phyloP scores from a whole-genome alignment of 2,329 filamentous ascomycete species.

The Bimuria novae-zelandiae region DNA sequence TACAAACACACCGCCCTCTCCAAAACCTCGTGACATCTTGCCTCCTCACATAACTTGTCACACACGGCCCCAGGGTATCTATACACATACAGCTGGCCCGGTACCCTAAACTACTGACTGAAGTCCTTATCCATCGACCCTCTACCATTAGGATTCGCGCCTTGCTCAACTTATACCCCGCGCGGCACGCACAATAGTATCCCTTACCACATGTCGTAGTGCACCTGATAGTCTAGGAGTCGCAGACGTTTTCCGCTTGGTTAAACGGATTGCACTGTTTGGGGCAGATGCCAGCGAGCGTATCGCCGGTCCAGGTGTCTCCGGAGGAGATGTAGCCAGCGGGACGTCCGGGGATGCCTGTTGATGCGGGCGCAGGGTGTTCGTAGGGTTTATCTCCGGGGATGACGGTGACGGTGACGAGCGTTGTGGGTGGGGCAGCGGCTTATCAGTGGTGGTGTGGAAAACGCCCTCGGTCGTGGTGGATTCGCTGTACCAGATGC shows the following conservation, averaged over 20 bases:
- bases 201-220: conserved; percentile 26
- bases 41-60: conserved; percentile 28
- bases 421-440: not conserved
- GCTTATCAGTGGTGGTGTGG: not conserved
- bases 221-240: conserved; percentile 26
- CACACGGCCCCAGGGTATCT: conserved; percentile 24
- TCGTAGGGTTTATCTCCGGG: not conserved
- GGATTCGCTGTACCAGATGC: not conserved
- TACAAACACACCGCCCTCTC: conserved; percentile 24
- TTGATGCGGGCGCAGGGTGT: not conserved
- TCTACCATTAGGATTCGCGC: too few species aligned
- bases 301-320: conserved; percentile 24
- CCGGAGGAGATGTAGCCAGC: not conserved
- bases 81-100: conserved; percentile 33
- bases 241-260: conserved; percentile 31
- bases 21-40: conserved; percentile 28
- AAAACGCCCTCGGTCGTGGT: not conserved
- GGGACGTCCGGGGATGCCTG: not conserved
- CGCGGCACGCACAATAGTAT: conserved; percentile 37
- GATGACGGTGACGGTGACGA: not conserved
- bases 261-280: conserved; percentile 31
- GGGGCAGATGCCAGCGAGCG: conserved; percentile 26
- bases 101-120: conserved; percentile 31
- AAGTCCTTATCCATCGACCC: conserved; percentile 35
- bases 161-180: conserved; percentile 26